Base-by-base conservation (phyloP, 805 yeast genomes). In the Saccharomycopsis fermentans region DNA sequence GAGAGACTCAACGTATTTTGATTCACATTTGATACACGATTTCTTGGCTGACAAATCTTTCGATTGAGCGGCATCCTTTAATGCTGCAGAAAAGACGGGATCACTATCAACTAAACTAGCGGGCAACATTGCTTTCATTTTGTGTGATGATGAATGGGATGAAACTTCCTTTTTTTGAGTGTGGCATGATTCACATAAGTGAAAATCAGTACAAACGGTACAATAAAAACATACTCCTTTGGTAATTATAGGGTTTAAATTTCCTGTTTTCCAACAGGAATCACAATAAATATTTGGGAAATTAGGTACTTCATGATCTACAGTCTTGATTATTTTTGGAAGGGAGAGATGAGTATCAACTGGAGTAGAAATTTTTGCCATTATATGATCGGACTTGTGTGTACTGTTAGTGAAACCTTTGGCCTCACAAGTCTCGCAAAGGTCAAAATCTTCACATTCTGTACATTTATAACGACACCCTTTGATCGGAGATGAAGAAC, bases 391-490 rank as follows among this genome's bases (percentile, higher is more conserved):
- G 14, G 63, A 54, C 11, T 52, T 59, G n/a, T 58, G 64, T 34
- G 58, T 62, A 9, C 57, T 47, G n/a, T 36, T 36, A 21, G 24
- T 37, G 8, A 16, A 53, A 4, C 66, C 66, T n/a, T 52, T 55
- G 4, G 55, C 60, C 59, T 67, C 69, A 59, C 78, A 74, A 0
- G 48, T 27, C 21, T 69, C 68, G 66, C 84, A 80, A 56, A 78
- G 68, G 66, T 80, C 83, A 66, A 70, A 79, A 63, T 81, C 77
- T 4, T 69, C 67, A 65, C 85, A 81, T 19, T 70, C 69, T 54
- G 73, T 64, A 64, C 85, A 81, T 62, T 73, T 74, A 68, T 69
- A 79, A 47, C 84, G 74, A 3, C 66, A 63, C 3, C 83, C 84
- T 17, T 26, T 60, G 55, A 73, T 69, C 37, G 52, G 55, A 5